Percentiles rank a stretch among this genome's conserved stretches.
phyloP scores from a whole-genome alignment of 1,139 yeast genomes.

The Debaryomyces psychrophilus region DNA sequence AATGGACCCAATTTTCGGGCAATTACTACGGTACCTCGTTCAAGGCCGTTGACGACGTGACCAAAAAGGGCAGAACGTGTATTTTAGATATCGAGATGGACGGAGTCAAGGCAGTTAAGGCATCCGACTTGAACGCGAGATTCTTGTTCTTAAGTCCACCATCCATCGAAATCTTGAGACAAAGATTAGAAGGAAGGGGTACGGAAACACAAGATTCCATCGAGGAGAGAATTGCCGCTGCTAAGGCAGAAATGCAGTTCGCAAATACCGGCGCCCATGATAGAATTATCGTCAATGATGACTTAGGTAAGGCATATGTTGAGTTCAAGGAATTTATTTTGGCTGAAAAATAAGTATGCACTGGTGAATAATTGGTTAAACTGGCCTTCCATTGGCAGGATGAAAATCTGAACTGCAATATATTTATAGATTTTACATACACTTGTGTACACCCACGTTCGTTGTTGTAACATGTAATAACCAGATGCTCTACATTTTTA shows the following conservation, averaged over 20 bases:
- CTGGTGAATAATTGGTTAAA: neutral
- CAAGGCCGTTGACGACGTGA: constrained; percentile 78
- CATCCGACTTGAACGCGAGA: constrained; percentile 79
- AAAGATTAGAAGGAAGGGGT: constrained; percentile 84
- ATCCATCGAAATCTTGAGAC: constrained; percentile 71
- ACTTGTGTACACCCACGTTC: neutral
- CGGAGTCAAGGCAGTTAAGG: constrained; percentile 92
- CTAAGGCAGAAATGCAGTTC: constrained; percentile 84
- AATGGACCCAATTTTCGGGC: constrained; percentile 98
- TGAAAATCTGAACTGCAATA: neutral
- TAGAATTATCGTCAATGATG: constrained; percentile 83
- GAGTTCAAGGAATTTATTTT: constrained; percentile 80
- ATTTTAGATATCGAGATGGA: constrained; percentile 98
- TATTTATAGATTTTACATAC: neutral
- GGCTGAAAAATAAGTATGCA: constrained; percentile 22
- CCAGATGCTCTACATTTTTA: neutral
- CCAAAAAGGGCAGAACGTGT: constrained; percentile 68
- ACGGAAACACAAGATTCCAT: constrained; percentile 89
- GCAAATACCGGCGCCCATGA: constrained; percentile 93
- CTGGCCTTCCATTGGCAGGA: neutral
- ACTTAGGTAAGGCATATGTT: constrained; percentile 81
- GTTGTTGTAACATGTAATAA: neutral
- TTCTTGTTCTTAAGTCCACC: constrained; percentile 93
- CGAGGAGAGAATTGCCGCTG: constrained; percentile 82
- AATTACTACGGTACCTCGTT: constrained; percentile 95